Evolutionary conservation across 2,329 filamentous ascomycete species (phyloP).

Genomic region (Aspergillus sp.): DNA sequence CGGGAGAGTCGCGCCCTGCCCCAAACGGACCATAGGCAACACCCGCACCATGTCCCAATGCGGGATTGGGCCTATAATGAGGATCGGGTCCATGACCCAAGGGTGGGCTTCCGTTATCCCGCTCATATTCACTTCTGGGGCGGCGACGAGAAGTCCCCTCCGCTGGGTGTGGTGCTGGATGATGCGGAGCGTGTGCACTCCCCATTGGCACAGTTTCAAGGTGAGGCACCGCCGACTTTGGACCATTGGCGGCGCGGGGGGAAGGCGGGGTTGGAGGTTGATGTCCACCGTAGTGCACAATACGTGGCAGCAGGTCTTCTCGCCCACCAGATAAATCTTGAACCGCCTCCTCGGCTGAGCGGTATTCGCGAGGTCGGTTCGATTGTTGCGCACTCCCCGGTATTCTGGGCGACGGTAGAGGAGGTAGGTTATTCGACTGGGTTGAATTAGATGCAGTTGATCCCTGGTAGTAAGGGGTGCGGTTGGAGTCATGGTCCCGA

Average conservation of each 20-base stretch:
- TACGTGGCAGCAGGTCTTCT: constrained; percentile 84
- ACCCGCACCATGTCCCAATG: constrained; percentile 25
- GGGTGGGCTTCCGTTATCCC: constrained; percentile 80
- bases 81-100: constrained; percentile 69
- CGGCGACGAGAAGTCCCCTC: constrained; percentile 61
- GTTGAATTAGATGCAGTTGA: constrained; percentile 64
- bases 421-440: constrained; percentile 64
- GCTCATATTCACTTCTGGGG: constrained; percentile 84
- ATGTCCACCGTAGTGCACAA: constrained; percentile 92
- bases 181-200: constrained; percentile 61
- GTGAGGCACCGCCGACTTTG: constrained; percentile 27
- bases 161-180: constrained; percentile 34
- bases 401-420: constrained; percentile 76
- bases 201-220: constrained; percentile 59
- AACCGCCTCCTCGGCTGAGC: constrained; percentile 93
- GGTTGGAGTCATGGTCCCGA: constrained; percentile 36
- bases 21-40: constrained; percentile 69
- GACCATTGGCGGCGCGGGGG: constrained; percentile 45
- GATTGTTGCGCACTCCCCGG: constrained; percentile 57
- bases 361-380: constrained; percentile 76
- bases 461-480: constrained; percentile 48
- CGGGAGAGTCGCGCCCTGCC: constrained; percentile 77
- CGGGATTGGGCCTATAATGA: constrained; percentile 39
- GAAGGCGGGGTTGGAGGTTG: constrained; percentile 91
- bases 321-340: constrained; percentile 87